Evolutionary conservation across 441 rosid genomes (phyloP), one percentile per base, ranked within the genome.

Genomic region (Adansonia madagascariensis): DNA sequence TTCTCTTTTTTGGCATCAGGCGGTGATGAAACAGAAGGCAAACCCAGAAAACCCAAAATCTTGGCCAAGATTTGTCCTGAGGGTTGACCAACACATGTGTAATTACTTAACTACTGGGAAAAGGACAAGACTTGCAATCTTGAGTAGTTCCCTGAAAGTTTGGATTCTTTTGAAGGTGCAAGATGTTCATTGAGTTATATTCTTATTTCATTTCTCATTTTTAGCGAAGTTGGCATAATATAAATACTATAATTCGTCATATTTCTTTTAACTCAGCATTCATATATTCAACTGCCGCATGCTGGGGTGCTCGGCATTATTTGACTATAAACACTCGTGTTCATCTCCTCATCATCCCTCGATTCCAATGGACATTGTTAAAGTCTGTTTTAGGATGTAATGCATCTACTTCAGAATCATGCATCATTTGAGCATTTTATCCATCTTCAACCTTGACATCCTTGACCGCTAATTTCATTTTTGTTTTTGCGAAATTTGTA

Each of bases 141-240:
- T 95, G 86, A 92, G 97, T 68, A 95, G 98, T 80, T 92, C 99
- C 75, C 91, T 92, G 79, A 95, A 92, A 89, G 99, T 91, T 57
- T 93, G 98, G 99, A 84, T 94, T 78, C 91, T 92, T 79, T 82
- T 94, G 75, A 94, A 92, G 98, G 99, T 93, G 88, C 44, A 78
- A 35, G 35, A 43, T 50, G 5, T 35, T 52, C 53, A 52, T 35
- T 53, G 22, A 65, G 15, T 76, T 53, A 20, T 22, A 20, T 44
- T 72, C 1, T 18, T 7, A 18, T 22, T 77, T 75, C 31, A 43
- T 17, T 8, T 73, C 43, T 62, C 70, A 65, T 60, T n/a, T 15
- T 57, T 71, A 35, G 15, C 11, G 49, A 53, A 71, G 14, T 31
- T 71, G 55, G 49, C 18, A 71, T 31, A 52, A 61, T 27, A 27